Evolutionary conservation across 257 asterid genomes (phyloP).

Genomic region (Nicotiana sylvestris): DNA sequence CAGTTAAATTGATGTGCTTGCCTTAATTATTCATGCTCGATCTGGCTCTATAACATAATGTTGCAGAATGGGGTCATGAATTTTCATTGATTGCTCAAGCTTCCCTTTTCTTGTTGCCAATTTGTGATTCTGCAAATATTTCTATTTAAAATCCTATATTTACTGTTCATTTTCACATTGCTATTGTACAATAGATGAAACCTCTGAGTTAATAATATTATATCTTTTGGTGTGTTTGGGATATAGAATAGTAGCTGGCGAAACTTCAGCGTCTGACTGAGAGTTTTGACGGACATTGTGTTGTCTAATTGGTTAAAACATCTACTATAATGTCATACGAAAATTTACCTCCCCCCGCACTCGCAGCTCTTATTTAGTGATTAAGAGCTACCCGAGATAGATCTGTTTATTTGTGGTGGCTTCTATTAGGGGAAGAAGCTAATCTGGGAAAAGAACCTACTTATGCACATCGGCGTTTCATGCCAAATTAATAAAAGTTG

Average conservation of each 20-base stretch:
- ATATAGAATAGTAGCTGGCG: neutral
- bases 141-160: neutral
- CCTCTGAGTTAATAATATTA: neutral
- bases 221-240: neutral
- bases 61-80: neutral
- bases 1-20: neutral
- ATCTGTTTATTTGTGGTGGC: too few species aligned
- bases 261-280: too few species aligned
- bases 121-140: neutral
- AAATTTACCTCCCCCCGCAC: too few species aligned
- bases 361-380: too few species aligned
- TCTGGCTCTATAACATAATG: neutral
- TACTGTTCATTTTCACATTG: neutral
- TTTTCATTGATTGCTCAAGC: neutral
- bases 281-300: too few species aligned
- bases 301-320: too few species aligned
- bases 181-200: neutral
- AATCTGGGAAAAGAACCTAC: too few species aligned
- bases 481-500: too few species aligned
- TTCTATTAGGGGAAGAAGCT: too few species aligned
- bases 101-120: neutral
- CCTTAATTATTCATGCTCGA: neutral
- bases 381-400: too few species aligned
- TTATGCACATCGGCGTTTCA: too few species aligned
- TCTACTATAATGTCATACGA: too few species aligned